Evolutionary conservation across 768 basidiomycete species (phyloP).

Genomic region (Mycena floridula): DNA sequence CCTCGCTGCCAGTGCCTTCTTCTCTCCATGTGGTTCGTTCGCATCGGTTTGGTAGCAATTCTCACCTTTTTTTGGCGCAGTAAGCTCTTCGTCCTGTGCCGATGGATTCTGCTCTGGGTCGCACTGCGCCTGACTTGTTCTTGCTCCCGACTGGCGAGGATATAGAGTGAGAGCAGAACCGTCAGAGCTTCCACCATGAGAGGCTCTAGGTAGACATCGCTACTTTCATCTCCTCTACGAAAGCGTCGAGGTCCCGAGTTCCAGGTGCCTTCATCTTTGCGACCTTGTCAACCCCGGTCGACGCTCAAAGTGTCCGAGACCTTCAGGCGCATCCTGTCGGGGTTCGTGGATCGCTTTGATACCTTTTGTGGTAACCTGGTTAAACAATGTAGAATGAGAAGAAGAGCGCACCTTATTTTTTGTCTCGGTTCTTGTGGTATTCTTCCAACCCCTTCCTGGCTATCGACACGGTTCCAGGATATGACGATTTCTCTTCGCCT

Average conservation of each 20-base stretch:
- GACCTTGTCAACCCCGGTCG: constrained; percentile 50
- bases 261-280: constrained; percentile 55
- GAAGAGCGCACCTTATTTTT: constrained; percentile 48
- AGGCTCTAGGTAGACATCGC: constrained; percentile 64
- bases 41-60: constrained; percentile 68
- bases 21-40: no score
- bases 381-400: background rate
- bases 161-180: constrained; percentile 62
- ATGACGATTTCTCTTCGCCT: constrained; percentile 89
- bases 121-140: constrained; percentile 85
- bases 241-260: constrained; percentile 78
- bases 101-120: constrained; percentile 93
- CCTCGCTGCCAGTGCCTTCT: no score
- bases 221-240: constrained; percentile 52
- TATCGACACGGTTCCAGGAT: constrained; percentile 79
- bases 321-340: constrained; percentile 55
- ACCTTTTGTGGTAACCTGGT: constrained; percentile 52
- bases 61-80: constrained; percentile 62
- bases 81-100: constrained; percentile 87
- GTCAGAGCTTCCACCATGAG: constrained; percentile 60
- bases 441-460: constrained; percentile 74
- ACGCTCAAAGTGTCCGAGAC: constrained; percentile 91
- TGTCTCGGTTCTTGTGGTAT: constrained; percentile 61
- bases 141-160: constrained; percentile 92
- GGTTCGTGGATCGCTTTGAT: constrained; percentile 54